Base-by-base conservation (phyloP, 495 filamentous ascomycete genomes). In the Eremomyces bilateralis region DNA sequence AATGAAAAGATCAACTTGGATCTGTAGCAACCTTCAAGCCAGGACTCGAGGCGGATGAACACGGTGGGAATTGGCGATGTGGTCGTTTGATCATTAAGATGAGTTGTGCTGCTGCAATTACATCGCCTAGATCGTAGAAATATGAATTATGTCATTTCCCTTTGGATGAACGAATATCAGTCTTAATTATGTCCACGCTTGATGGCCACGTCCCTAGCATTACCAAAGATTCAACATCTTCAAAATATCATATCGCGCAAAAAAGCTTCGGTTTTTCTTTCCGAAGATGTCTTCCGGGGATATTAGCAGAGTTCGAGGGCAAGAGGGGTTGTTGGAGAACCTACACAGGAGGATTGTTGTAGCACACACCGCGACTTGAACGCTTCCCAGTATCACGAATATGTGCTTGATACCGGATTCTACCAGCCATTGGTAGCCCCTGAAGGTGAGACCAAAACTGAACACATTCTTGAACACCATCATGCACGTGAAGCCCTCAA, bases 401-500 rank as follows among this genome's bases (percentile, higher is more conserved):
- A 67, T 64, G 8, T 60, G 60, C 40, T 60, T 63, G 19, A 76
- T 63, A 0, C 70, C 67, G 11, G 52, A 52, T 17, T 48, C 15
- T 3, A 73, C 53, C 6, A 94, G 54, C 84, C 84, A 93, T 20
- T 81, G 54, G 43, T 78, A 91, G 2, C 79, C 80, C 38, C 65
- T 70, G 38, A 70, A 84, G 0, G 84, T 92, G 22, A 94, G 57
- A 4, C 67, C 76, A 43, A 91, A 93, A 45, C 71, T 76, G 59
- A 94, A 88, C 37, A 93, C 62, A 42, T 92, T 93, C 54, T 82
- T 93, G 64, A 94, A 94, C 16, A 94, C 67, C 33, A 93, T 60
- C 44, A 91, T 62, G 56, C 76, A 79, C 0, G 83, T 94, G 51
- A 94, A 92, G 2, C 74, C 79, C 57, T 94, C 84, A 30, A 94